A percentile compares a stretch with the other conserved stretches of the same genome.
These are phyloP conservation scores for Phytophthora tentaculata DNA, from an alignment of 352 stramenopile species.

Conservation along the genomic window DNA sequence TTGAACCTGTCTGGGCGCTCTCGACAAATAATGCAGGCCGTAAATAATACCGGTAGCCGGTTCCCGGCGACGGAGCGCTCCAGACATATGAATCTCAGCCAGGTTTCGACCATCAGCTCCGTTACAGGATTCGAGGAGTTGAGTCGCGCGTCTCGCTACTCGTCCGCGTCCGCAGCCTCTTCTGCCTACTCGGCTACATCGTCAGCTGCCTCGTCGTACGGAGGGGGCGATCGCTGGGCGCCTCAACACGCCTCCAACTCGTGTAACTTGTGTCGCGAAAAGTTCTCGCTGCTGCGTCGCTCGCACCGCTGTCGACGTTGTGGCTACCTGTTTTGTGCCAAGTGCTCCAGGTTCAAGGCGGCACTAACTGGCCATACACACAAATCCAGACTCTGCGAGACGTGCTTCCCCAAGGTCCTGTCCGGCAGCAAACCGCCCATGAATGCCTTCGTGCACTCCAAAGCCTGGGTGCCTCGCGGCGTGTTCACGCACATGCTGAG, in stretches of 20 bases:
- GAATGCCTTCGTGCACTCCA: slow-evolving; percentile 89
- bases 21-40: slow-evolving; percentile 7
- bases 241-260: slow-evolving; percentile 73
- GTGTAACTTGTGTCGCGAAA: slow-evolving; percentile 81
- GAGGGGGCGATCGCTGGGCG: slow-evolving; percentile 65
- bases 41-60: slow-evolving; percentile 18
- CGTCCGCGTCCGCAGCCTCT: slow-evolving; percentile 44
- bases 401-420: slow-evolving; percentile 86
- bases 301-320: slow-evolving; percentile 84
- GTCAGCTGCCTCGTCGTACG: slow-evolving; percentile 36
- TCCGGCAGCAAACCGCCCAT: slow-evolving; percentile 71
- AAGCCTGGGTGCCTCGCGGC: slow-evolving; percentile 84
- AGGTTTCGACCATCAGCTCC: slow-evolving; percentile 38
- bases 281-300: slow-evolving; percentile 83
- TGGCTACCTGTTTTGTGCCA: slow-evolving; percentile 84
- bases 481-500: slow-evolving; percentile 90
- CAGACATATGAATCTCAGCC: slow-evolving; percentile 58
- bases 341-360: slow-evolving; percentile 82
- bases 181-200: slow-evolving; percentile 46
- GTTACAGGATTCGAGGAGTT: slow-evolving; percentile 51
- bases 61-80: slow-evolving; percentile 45
- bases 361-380: slow-evolving; percentile 82
- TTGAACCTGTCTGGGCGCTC: slow-evolving; percentile 37
- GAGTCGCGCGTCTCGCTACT: slow-evolving; percentile 68
- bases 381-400: slow-evolving; percentile 86